phyloP scores from a whole-genome alignment of 2,329 filamentous ascomycete species.

The Aspergillus sp. region DNA sequence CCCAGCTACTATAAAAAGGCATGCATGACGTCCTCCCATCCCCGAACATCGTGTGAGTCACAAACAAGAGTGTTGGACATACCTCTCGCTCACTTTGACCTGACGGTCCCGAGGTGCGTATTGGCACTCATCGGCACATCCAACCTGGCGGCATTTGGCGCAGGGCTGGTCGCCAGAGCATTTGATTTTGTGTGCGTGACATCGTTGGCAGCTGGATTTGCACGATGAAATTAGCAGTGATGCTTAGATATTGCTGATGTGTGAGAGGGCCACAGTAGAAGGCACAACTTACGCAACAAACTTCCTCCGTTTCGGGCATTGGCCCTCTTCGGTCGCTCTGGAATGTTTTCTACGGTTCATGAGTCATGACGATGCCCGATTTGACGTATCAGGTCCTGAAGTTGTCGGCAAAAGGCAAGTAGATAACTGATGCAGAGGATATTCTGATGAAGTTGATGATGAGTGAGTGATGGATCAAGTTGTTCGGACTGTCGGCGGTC shows the following conservation, averaged over 20 bases:
- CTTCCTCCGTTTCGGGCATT: constrained; percentile 29
- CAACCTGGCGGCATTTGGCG: constrained; percentile 42
- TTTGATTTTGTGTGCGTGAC: constrained; percentile 51
- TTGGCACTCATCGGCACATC: constrained; percentile 40
- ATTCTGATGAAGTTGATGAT: neutral
- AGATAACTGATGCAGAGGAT: neutral
- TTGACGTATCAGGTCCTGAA: neutral
- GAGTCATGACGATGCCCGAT: constrained; percentile 5
- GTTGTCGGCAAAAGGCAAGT: neutral
- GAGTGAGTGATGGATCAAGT: neutral
- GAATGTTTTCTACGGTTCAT: constrained; percentile 21
- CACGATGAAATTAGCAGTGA: neutral
- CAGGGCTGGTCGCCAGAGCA: constrained; percentile 51
- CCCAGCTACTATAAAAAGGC: neutral
- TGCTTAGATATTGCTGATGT: neutral
- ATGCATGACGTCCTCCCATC: neutral
- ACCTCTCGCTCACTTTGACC: constrained; percentile 44
- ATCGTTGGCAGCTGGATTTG: constrained; percentile 42
- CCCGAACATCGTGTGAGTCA: neutral
- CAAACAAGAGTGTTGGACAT: neutral
- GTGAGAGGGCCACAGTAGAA: neutral
- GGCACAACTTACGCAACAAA: constrained; percentile 33
- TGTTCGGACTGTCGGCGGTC: no score
- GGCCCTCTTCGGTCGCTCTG: constrained; percentile 13
- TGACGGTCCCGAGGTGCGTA: constrained; percentile 48